Evolutionary conservation across 495 filamentous ascomycete genomes (phyloP).

Genomic region (Podospora appendiculata): DNA sequence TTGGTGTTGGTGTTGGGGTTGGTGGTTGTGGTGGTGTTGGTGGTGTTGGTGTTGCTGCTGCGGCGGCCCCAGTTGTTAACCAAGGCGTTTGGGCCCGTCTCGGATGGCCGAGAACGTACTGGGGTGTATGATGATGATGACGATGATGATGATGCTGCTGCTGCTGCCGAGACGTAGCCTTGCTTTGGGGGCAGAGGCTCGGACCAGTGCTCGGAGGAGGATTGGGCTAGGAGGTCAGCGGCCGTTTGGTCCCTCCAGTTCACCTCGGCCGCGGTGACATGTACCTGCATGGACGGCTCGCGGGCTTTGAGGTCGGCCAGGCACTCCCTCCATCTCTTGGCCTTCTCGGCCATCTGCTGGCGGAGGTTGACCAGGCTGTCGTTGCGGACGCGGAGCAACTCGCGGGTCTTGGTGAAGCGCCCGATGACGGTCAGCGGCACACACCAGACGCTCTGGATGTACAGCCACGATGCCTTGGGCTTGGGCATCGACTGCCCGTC

Average conservation of each 20-base stretch:
- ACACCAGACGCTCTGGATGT: constrained; percentile 11
- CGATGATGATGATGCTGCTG: too few relatives aligned
- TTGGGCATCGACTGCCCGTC: constrained; percentile 15
- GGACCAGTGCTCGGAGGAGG: too few relatives aligned
- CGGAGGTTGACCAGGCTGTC: background rate
- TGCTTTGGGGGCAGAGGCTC: too few relatives aligned
- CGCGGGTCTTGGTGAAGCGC: constrained; percentile 11
- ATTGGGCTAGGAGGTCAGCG: background rate
- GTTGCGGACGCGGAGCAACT: background rate
- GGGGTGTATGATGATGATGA: too few relatives aligned
- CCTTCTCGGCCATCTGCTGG: background rate
- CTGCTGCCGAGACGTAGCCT: too few relatives aligned
- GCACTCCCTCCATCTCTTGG: background rate
- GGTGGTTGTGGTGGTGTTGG: too few relatives aligned
- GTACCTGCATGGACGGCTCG: background rate
- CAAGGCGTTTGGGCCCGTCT: too few relatives aligned
- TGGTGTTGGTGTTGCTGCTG: too few relatives aligned
- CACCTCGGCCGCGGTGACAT: background rate
- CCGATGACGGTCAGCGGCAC: constrained; percentile 15
- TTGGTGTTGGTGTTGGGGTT: too few relatives aligned
- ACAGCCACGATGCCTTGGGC: constrained; percentile 22
- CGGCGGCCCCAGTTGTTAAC: too few relatives aligned
- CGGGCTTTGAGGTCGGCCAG: background rate
- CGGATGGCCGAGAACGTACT: too few relatives aligned
- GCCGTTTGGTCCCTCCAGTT: background rate